Percentiles rank a stretch among this genome's conserved stretches.
phyloP scores from a whole-genome alignment of 495 filamentous ascomycete species.

The Neurospora sp. region DNA sequence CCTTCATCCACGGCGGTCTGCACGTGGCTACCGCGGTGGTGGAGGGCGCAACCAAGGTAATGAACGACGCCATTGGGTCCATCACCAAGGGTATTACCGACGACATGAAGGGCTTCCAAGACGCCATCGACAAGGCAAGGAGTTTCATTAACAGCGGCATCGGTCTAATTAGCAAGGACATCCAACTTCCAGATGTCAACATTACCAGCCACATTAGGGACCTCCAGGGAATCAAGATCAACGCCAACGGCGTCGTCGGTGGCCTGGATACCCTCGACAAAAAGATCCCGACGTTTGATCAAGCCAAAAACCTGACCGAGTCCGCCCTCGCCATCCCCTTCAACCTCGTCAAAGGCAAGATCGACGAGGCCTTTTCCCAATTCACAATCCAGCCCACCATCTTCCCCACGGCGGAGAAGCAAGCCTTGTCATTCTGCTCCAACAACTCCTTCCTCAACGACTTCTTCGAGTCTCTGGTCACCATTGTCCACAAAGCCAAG shows the following conservation, averaged over 20 bases:
- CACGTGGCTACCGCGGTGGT: constrained; percentile 57
- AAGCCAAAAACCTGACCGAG: constrained; percentile 70
- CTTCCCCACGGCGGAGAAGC: constrained; percentile 72
- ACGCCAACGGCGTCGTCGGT: constrained; percentile 49
- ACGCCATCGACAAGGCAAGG: too few relatives aligned
- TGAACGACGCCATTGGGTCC: constrained; percentile 60
- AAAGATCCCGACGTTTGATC: constrained; percentile 69
- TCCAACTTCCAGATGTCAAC: constrained; percentile 40
- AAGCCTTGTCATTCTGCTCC: constrained; percentile 78
- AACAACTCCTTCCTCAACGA: constrained; percentile 71
- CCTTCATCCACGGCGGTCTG: constrained; percentile 68
- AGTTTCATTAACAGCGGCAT: too few relatives aligned
- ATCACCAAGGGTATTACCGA: constrained; percentile 54
- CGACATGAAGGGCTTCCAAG: constrained; percentile 46
- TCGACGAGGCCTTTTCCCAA: constrained; percentile 53
- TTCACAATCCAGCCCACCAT: constrained; percentile 60
- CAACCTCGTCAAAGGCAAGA: constrained; percentile 56
- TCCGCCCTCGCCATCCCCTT: constrained; percentile 68
- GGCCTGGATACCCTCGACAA: constrained; percentile 59
- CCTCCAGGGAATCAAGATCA: constrained; percentile 60
- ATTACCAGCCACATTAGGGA: constrained; percentile 47
- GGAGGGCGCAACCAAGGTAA: constrained; percentile 56
- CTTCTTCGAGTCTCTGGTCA: constrained; percentile 68
- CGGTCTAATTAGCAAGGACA: too few relatives aligned
- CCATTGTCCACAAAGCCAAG: constrained; percentile 50